Evolutionary conservation across 2,329 filamentous ascomycete genomes (phyloP).

Genomic region (Penicillium nordicum): DNA sequence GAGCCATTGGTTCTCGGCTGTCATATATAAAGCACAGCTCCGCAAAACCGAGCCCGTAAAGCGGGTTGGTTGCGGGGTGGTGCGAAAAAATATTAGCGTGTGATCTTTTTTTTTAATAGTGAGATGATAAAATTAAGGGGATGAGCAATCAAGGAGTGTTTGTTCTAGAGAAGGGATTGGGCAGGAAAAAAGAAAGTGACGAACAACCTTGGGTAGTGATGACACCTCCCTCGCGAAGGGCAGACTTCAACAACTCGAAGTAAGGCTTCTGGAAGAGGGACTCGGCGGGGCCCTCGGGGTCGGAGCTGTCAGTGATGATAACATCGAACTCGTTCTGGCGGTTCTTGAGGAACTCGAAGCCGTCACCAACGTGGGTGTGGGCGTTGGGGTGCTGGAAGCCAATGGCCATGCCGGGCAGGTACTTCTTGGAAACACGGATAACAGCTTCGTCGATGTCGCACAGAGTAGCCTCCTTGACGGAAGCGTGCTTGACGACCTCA

Average conservation of each 20-base stretch:
- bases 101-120: not conserved
- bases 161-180: slow-evolving; percentile 63
- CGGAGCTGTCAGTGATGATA: slow-evolving; percentile 98
- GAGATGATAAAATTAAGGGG: slow-evolving; percentile 5
- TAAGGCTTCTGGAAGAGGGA: slow-evolving; percentile 97
- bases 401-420: slow-evolving; percentile 88
- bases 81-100: slow-evolving; percentile 26
- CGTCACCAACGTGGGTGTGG: slow-evolving; percentile 89
- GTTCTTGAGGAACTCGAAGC: slow-evolving; percentile 97
- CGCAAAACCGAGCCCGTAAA: slow-evolving; percentile 31
- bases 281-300: slow-evolving; percentile 95
- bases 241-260: slow-evolving; percentile 88
- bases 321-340: slow-evolving; percentile 98
- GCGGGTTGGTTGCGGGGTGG: slow-evolving; percentile 31
- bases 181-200: slow-evolving; percentile 63
- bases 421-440: slow-evolving; percentile 97
- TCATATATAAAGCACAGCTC: slow-evolving; percentile 24
- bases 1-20: slow-evolving; percentile 99
- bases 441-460: slow-evolving; percentile 99
- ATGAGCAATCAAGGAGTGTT: slow-evolving; percentile 27
- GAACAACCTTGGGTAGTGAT: slow-evolving; percentile 99
- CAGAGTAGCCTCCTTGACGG: slow-evolving; percentile 90
- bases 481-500: slow-evolving; percentile 98
- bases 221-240: slow-evolving; percentile 90
- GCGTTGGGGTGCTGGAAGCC: slow-evolving; percentile 93